These are phyloP conservation scores for Penicillium arizonense DNA, from an alignment of 495 filamentous ascomycete genomes.

Conservation along the genomic window DNA sequence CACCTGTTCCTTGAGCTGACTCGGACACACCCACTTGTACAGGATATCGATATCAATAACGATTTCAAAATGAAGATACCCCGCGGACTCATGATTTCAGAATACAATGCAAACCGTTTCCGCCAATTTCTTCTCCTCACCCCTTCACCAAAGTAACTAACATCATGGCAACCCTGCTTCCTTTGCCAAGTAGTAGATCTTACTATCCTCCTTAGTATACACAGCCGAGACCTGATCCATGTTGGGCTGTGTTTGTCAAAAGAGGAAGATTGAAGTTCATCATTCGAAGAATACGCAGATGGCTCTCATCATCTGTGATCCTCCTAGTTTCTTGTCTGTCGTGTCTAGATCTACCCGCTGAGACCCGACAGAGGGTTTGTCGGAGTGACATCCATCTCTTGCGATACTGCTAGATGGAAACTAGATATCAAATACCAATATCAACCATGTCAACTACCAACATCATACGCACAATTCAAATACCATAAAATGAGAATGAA, in stretches of 20 bases:
- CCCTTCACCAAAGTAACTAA: background rate
- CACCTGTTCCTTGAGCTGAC: background rate
- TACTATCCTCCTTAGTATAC: conserved; percentile 49
- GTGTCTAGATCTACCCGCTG: conserved; percentile 8
- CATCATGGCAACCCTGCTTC: background rate
- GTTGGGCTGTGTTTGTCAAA: conserved; percentile 53
- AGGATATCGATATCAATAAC: conserved; percentile 2
- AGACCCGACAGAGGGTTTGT: conserved; percentile 17
- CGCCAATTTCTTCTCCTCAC: background rate
- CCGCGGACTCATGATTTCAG: conserved; percentile 1
- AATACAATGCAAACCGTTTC: background rate
- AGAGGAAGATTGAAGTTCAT: conserved; percentile 43
- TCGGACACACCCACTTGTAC: background rate
- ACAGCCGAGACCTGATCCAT: conserved; percentile 45
- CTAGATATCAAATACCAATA: too few relatives aligned
- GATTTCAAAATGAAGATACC: conserved; percentile 10
- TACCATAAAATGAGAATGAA: background rate
- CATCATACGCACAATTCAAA: background rate
- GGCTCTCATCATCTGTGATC: conserved; percentile 30
- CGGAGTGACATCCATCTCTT: conserved; percentile 22
- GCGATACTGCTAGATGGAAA: too few relatives aligned
- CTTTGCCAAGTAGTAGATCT: background rate
- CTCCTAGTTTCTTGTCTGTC: conserved; percentile 22
- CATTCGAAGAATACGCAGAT: conserved; percentile 14
- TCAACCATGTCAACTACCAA: background rate